Percentiles rank a stretch among this genome's conserved stretches.
These are phyloP conservation scores for Coemansia guatemalensis DNA, from an alignment of 192 early-diverging fungal species.

Conservation along the genomic window DNA sequence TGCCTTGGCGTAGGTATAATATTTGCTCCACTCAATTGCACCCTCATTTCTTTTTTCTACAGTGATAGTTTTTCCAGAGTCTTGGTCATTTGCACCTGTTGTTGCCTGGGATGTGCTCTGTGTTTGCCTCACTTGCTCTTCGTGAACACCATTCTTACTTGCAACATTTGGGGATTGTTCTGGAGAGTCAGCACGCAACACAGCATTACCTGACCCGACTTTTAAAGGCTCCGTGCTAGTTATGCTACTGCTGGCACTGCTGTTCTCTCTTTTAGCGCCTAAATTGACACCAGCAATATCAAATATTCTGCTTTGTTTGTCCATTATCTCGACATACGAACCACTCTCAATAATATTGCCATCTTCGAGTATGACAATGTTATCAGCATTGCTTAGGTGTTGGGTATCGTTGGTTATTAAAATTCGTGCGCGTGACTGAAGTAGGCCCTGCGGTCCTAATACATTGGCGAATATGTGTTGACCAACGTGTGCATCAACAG, in stretches of 20 bases:
- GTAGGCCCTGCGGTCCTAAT: constrained; percentile 50
- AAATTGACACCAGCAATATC: constrained; percentile 38
- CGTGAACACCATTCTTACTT: constrained; percentile 60
- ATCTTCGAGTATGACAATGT: constrained; percentile 53
- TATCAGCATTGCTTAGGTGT: constrained; percentile 52
- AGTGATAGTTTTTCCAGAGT: too few species aligned
- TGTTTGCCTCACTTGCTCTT: constrained; percentile 25
- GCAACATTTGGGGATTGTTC: too few species aligned
- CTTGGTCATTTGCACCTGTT: too few species aligned
- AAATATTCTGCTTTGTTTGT: constrained; percentile 33
- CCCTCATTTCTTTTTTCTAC: too few species aligned
- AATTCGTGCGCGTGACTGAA: constrained; percentile 55
- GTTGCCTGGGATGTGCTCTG: too few species aligned
- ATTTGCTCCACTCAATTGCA: too few species aligned
- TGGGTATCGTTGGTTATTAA: constrained; percentile 62
- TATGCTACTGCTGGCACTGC: constrained; percentile 1
- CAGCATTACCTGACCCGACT: too few species aligned
- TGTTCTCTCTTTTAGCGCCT: constrained; percentile 17
- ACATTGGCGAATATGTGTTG: constrained; percentile 80
- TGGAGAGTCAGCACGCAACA: too few species aligned
- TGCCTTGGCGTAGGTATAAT: too few species aligned
- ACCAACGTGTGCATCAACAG: constrained; percentile 72
- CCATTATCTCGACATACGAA: constrained; percentile 52
- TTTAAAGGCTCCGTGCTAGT: too few species aligned
- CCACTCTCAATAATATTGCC: constrained; percentile 56